phyloP scores from a whole-genome alignment of 2,329 filamentous ascomycete genomes.

The Hypoxylon sp. region DNA sequence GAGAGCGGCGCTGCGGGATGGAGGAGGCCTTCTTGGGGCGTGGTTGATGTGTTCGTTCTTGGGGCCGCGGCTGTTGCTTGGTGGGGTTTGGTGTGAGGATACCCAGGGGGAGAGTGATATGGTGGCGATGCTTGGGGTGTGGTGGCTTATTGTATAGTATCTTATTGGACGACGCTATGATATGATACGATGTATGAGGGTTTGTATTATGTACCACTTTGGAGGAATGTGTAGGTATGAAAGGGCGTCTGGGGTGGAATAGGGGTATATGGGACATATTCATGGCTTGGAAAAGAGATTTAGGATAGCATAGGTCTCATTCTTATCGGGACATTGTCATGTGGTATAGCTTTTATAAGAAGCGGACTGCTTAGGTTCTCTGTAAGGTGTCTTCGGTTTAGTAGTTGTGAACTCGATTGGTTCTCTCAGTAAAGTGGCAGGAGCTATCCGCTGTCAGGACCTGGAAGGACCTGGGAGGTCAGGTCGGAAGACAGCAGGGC shows the following conservation, averaged over 20 bases:
- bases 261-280: background rate
- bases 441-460: too few relatives aligned
- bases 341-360: too few relatives aligned
- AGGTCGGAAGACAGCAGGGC: too few relatives aligned
- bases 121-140: background rate
- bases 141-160: background rate
- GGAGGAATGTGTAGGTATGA: background rate
- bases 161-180: background rate
- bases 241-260: background rate
- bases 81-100: slow-evolving; percentile 27
- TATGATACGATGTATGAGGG: slow-evolving; percentile 16
- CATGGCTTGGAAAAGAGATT: background rate
- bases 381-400: too few relatives aligned
- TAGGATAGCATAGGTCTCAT: background rate
- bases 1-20: slow-evolving; percentile 10
- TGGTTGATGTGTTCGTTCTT: slow-evolving; percentile 2
- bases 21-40: background rate
- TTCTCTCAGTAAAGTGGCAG: too few relatives aligned
- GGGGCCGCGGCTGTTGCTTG: slow-evolving; percentile 17
- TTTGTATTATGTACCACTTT: slow-evolving; percentile 4
- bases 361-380: too few relatives aligned
- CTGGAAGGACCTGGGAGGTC: too few relatives aligned
- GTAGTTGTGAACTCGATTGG: too few relatives aligned
- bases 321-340: background rate
- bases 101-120: background rate